Percentiles rank a stretch among this genome's conserved stretches.
phyloP scores from a whole-genome alignment of 331 rosid genomes.

The Prunus yedoensis region DNA sequence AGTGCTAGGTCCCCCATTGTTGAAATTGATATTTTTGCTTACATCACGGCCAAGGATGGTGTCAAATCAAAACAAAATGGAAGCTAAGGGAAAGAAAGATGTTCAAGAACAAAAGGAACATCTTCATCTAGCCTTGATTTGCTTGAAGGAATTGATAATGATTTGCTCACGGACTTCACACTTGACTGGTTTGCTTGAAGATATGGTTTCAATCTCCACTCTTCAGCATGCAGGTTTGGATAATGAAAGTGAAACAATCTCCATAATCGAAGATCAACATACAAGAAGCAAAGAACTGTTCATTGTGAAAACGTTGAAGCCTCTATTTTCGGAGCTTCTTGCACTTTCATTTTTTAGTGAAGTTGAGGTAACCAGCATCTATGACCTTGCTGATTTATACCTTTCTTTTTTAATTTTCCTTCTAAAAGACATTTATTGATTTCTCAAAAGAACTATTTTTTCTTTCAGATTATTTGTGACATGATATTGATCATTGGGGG shows the following conservation, averaged over 20 bases:
- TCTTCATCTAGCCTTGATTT: constrained; percentile 37
- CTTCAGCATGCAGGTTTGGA: constrained; percentile 6
- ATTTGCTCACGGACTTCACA: constrained; percentile 17
- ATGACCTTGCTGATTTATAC: background rate
- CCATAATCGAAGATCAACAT: constrained; percentile 28
- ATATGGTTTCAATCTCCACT: constrained; percentile 23
- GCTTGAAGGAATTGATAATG: constrained; percentile 41
- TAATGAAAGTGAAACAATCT: constrained; percentile 23
- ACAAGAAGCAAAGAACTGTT: constrained; percentile 32
- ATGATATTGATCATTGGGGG: constrained; percentile 35
- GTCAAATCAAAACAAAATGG: constrained; percentile 34
- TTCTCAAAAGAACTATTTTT: background rate
- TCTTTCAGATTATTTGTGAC: constrained; percentile 32
- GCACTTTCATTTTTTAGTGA: constrained; percentile 29
- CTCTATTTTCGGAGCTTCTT: constrained; percentile 33
- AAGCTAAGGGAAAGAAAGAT: constrained; percentile 36
- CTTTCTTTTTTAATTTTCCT: background rate
- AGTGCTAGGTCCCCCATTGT: constrained; percentile 33
- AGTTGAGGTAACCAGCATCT: constrained; percentile 34
- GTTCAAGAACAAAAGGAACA: constrained; percentile 31
- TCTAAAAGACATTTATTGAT: background rate
- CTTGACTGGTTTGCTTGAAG: constrained; percentile 39
- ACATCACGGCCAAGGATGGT: constrained; percentile 15
- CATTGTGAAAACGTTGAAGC: constrained; percentile 34
- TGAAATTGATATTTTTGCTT: constrained; percentile 30